Evolutionary conservation across 1,139 yeast genomes (phyloP), one percentile per base, ranked within the genome.

Genomic region (Maudiozyma humilis): DNA sequence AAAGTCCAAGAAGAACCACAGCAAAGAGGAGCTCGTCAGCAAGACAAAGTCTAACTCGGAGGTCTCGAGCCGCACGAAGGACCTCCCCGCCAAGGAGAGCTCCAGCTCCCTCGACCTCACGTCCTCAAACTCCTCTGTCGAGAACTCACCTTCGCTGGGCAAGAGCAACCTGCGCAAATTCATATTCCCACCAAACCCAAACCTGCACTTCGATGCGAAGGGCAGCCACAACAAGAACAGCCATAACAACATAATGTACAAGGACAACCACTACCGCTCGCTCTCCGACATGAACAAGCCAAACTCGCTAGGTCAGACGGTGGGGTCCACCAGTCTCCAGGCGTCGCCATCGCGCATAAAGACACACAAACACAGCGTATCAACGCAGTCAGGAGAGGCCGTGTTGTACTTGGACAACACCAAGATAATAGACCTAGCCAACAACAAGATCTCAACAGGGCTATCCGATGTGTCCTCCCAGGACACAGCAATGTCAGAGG

Each of bases 161-260:
- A 41, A 31, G 17, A 42, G 36, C 14, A 30, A 35, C 20, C 36
- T 47, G 17, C 33, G 42, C 4, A 45, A 40, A 23, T 46, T 32
- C 20, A 47, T 50, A 7, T 45, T 46, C 34, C 45, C 52, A 14
- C 48, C 49, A 29, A 44, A 47, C 30, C 49, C 52, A 18, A 18
- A 33, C n/a, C 38, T 49, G 17, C 43, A 40, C 27, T 38, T 43
- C 18, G 46, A 38, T 16, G 13, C 36, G 7, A 7, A 13, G n/a
- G 15, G 27, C 20, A 20, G 29, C 30, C 17, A 32, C 17, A 33
- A 32, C 29, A 32, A 15, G 10, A 37, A 37, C 32, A 23, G n/a
- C n/a, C n/a, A 19, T 23, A 29, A 34, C 12, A 29, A 30, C 34
- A 42, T 23, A 25, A 36, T 15, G 23, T 27, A 27, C 15, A 16